Evolutionary conservation across 208 protist species (phyloP), one percentile per base, ranked within the genome.

Genomic region (Acanthamoeba healyi): DNA sequence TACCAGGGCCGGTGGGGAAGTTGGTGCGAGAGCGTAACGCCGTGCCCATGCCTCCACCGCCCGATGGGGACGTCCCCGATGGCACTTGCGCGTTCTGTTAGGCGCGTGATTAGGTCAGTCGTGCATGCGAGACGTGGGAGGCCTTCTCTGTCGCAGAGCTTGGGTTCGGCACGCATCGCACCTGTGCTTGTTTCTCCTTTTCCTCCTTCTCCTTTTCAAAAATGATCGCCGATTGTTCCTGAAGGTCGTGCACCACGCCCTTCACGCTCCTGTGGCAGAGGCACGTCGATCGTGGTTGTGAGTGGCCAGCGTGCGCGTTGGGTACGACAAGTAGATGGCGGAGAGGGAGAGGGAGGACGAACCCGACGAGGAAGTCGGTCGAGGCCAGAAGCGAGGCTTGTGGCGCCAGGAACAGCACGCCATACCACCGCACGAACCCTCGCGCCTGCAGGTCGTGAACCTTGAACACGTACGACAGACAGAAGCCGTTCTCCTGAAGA

Each of bases 351-450:
- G 22, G 79, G 29, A 51, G 40, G 17, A 42, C 38, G 46, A 22
- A 91, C 77, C 32, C 29, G 44, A 74, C 40, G 32, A 92, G 49
- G 34, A 77, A 54, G 42, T 92, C 86, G 29, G 56, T 58, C 15
- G 86, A 92, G 63, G 86, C 63, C 6, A 74, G 40, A 46, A 92
- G 49, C 26, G 49, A 36, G 34, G 46, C 46, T 10, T 74, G 49
- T 0, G 86, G 86, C 24, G 34, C 40, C 12, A 92, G 26, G 86
- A 92, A 92, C 58, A 92, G 46, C 17, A 92, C 34, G 15, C 86
- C 61, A 29, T 92, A 92, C 86, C 86, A 92, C 58, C 86, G 86
- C 56, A 92, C 86, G 46, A 92, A 92, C 24, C 86, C 86, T 17
- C 86, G 86, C 5, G 86, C 86, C 63, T 92, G 86, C 17, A 92